Conservation (phyloP, 257 asterid species). For the Avicennia marina region DNA sequence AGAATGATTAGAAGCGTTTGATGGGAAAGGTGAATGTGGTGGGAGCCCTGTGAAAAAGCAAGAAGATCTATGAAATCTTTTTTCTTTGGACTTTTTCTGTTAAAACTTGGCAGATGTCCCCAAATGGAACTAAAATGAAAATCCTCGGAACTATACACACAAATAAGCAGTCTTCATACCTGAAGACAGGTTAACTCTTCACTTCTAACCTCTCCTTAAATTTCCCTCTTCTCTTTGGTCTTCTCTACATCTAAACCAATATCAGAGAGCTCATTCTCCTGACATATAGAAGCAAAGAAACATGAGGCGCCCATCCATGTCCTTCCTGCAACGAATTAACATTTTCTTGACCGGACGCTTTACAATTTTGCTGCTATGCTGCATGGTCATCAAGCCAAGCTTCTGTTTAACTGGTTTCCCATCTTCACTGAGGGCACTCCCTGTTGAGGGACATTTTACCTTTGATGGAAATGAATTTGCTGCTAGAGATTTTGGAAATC, state of each 20-base stretch:
- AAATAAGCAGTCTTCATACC: slow-evolving; percentile 58
- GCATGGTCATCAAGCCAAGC: slow-evolving; percentile 37
- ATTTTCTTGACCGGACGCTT: slow-evolving; percentile 27
- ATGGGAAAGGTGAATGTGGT: too few species aligned
- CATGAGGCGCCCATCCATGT: slow-evolving; percentile 25
- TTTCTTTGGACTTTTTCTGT: too few species aligned
- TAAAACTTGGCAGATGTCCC: too few species aligned
- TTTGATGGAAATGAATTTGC: slow-evolving; percentile 65
- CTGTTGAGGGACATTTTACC: slow-evolving; percentile 53
- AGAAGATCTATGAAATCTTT: too few species aligned
- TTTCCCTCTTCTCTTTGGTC: slow-evolving; percentile 31
- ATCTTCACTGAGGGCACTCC: slow-evolving; percentile 31
- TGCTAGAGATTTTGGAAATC: slow-evolving; percentile 73
- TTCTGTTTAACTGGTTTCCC: slow-evolving; percentile 28
- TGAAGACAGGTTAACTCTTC: slow-evolving; percentile 54
- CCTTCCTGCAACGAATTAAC: slow-evolving; percentile 22
- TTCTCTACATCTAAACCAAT: background rate
- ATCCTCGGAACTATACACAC: slow-evolving; percentile 36
- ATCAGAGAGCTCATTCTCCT: background rate
- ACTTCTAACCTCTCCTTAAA: slow-evolving; percentile 42
- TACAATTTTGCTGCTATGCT: slow-evolving; percentile 35
- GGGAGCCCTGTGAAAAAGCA: too few species aligned
- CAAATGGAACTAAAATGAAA: too few species aligned
- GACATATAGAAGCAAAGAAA: slow-evolving; percentile 25
- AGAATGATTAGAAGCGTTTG: too few species aligned